Percentiles rank a stretch among this genome's conserved stretches.
These are phyloP conservation scores for Entamoeba invadens DNA, from an alignment of 208 protist species.

Conservation along the genomic window DNA sequence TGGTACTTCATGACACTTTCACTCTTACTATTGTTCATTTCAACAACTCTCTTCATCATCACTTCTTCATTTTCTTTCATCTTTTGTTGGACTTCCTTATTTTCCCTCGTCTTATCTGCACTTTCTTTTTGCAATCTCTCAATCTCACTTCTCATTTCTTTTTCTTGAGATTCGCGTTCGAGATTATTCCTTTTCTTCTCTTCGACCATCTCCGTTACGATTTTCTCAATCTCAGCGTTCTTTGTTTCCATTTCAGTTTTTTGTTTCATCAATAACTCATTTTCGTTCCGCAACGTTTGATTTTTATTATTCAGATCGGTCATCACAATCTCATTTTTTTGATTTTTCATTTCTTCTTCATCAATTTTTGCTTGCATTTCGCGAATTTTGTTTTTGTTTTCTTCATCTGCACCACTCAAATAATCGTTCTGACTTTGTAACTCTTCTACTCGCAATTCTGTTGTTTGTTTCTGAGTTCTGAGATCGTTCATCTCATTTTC, in stretches of 20 bases:
- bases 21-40: not conserved
- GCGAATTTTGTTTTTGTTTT: not conserved
- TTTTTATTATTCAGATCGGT: not conserved
- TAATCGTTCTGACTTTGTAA: not conserved
- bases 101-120: not conserved
- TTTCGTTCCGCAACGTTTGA: not conserved
- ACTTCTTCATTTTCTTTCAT: not conserved
- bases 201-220: not conserved
- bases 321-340: not conserved
- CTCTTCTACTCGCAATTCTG: not conserved
- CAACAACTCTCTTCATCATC: not conserved
- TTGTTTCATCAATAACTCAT: not conserved
- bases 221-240: not conserved
- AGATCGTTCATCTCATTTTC: not conserved
- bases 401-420: not conserved
- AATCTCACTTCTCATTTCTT: not conserved
- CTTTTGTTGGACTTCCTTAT: not conserved
- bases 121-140: not conserved
- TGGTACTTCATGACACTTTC: not conserved
- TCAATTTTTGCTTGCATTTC: not conserved
- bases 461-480: not conserved
- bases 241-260: not conserved
- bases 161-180: not conserved
- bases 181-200: not conserved
- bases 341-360: not conserved